Evolutionary conservation across 306 rosid genomes (phyloP).

Genomic region (Cicer yamashitae): DNA sequence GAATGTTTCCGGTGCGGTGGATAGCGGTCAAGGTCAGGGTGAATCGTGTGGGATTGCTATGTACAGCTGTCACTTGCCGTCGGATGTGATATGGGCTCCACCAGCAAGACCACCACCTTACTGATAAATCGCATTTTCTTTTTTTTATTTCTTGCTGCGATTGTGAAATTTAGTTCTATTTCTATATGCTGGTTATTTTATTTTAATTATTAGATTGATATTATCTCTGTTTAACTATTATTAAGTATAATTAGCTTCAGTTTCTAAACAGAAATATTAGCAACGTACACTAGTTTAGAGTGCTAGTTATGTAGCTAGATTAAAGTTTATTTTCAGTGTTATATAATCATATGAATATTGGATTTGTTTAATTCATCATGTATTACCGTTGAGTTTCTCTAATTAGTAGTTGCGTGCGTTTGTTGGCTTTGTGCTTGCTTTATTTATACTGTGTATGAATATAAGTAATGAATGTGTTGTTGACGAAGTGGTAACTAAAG

Average conservation of each 20-base stretch:
- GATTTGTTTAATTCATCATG: background rate
- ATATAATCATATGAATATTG: background rate
- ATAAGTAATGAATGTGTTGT: background rate
- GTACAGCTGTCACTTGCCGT: constrained; percentile 72
- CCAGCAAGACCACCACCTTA: constrained; percentile 79
- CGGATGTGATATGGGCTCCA: constrained; percentile 90
- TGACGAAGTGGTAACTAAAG: constrained; percentile 3
- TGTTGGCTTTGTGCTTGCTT: background rate
- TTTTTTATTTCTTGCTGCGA: background rate
- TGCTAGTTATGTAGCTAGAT: constrained; percentile 26
- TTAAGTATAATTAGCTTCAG: constrained; percentile 14
- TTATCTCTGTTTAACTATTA: constrained; percentile 16
- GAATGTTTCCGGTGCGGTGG: constrained; percentile 54
- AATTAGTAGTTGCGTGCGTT: background rate
- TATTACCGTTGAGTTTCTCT: background rate
- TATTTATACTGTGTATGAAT: too few species aligned
- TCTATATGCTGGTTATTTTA: background rate
- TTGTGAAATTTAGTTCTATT: constrained; percentile 27
- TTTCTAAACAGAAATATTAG: constrained; percentile 29
- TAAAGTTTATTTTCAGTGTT: background rate
- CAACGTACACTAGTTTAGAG: constrained; percentile 12
- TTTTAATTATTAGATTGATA: background rate
- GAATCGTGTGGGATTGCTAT: constrained; percentile 77
- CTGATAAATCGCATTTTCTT: constrained; percentile 37
- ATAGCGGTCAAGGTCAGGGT: constrained; percentile 60